Percentiles rank a stretch among this genome's conserved stretches.
Conservation (phyloP, 2,329 filamentous ascomycete genomes). For the Clarireedia homoeocarpa region DNA sequence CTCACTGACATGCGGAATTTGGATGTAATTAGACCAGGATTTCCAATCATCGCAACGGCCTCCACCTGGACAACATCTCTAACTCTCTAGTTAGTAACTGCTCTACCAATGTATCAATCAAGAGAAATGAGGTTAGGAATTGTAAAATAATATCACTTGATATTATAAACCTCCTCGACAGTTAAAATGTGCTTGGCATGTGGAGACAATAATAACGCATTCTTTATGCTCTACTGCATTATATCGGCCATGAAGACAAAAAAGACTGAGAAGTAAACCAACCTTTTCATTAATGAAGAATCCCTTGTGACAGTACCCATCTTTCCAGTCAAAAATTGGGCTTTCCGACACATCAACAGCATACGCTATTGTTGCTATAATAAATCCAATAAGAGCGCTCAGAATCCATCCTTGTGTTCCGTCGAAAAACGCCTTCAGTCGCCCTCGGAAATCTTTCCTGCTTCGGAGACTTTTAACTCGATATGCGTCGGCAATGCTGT, state of each 20-base stretch:
- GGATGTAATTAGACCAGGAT: conserved; percentile 46
- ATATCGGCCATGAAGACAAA: neutral
- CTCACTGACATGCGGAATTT: conserved; percentile 30
- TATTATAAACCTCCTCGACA: neutral
- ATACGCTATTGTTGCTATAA: conserved; percentile 82
- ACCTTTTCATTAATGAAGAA: conserved; percentile 72
- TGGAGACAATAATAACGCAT: too few relatives aligned
- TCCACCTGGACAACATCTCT: conserved; percentile 49
- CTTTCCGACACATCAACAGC: conserved; percentile 81
- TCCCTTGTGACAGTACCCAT: conserved; percentile 66
- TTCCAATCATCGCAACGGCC: conserved; percentile 51
- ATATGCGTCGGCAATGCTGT: conserved; percentile 89
- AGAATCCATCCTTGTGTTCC: conserved; percentile 90
- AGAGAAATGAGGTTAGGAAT: too few relatives aligned
- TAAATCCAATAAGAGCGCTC: conserved; percentile 78
- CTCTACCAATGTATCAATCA: neutral
- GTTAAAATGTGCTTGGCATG: neutral
- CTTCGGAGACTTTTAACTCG: conserved; percentile 76
- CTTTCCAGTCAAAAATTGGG: conserved; percentile 81
- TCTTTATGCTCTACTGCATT: too few relatives aligned
- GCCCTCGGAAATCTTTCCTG: conserved; percentile 79
- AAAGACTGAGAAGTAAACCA: conserved; percentile 16
- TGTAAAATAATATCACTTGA: neutral
- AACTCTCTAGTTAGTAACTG: conserved; percentile 16
- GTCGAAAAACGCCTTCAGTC: conserved; percentile 69